Evolutionary conservation across 2,329 filamentous ascomycete species (phyloP), one percentile per base, ranked within the genome.

Genomic region (Sclerotinia nivalis): DNA sequence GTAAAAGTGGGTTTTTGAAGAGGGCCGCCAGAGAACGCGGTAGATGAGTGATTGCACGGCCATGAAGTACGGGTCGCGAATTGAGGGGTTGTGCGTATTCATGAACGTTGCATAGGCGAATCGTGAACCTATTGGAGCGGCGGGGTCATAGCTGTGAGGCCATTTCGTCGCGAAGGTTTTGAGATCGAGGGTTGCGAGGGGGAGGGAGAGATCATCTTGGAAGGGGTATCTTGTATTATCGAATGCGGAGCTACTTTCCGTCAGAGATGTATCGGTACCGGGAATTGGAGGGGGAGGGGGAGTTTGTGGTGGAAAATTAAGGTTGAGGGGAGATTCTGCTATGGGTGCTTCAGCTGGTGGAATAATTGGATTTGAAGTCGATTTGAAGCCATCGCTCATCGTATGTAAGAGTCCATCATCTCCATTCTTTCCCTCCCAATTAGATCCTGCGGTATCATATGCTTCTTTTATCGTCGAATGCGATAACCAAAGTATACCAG

Each of bases 41-140:
- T 67, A 72, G 22, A 72, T 71, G 47, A 73, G 65, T 4, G 61
- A 67, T 64, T 73, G 72, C 13, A 70, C 64, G 1, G 72, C 66
- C 64, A 71, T 67, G 64, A 73, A 73, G 25, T 73, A 73, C 1
- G 72, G 70, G n/a, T 66, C 71, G 13, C 56, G 68, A 18, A 62
- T 56, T 18, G 69, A 65, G 13, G 72, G 69, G 15, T 69, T 54
- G 6, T 69, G 72, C 1, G 68, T 71, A 15, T 69, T 71, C 66
- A 72, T 71, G 31, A 71, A 70, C 9, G 72, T 71, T 25, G 72
- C 66, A 50, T 71, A 73, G 45, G 66, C 66, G 45, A 31, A 68
- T 18, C 43, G 22, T 15, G 62, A 45, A 45, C 31, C 52, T 7
- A 50, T 8, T 1, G 59, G 92, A 92, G 5, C 8, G 6, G 59